Evolutionary conservation across 176 grass and related monocot species (phyloP).

Genomic region (Ananas comosus): DNA sequence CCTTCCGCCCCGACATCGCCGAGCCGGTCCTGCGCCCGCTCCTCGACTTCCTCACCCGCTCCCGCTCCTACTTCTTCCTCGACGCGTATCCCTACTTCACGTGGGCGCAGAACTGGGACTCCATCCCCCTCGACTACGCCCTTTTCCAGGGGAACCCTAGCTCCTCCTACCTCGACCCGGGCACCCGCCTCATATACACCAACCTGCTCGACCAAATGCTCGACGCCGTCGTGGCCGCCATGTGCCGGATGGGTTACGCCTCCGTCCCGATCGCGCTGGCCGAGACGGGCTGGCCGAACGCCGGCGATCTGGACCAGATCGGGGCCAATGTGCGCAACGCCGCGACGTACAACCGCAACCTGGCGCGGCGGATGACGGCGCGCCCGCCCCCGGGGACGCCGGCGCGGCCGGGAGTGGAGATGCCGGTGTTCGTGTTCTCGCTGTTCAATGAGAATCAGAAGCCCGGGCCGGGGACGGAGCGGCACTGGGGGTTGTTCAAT

Average conservation of each 20-base stretch:
- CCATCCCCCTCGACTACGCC: constrained; percentile 52
- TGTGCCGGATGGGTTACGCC: constrained; percentile 51
- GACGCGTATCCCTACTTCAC: constrained; percentile 80
- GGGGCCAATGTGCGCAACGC: constrained; percentile 49
- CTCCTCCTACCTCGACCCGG: constrained; percentile 47
- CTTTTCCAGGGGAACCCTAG: constrained; percentile 29
- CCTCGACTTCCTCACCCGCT: constrained; percentile 44
- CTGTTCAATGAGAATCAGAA: constrained; percentile 70
- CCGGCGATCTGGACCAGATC: constrained; percentile 46
- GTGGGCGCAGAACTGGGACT: constrained; percentile 36
- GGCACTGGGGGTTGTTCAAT: constrained; percentile 58
- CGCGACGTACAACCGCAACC: constrained; percentile 62
- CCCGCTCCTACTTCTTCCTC: constrained; percentile 80
- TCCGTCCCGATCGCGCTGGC: constrained; percentile 57
- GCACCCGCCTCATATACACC: constrained; percentile 39
- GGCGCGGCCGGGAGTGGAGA: constrained; percentile 23
- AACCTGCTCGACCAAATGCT: constrained; percentile 95
- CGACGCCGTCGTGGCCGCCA: constrained; percentile 50
- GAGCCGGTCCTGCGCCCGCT: constrained; percentile 52
- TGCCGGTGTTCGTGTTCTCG: constrained; percentile 49
- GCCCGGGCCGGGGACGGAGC: constrained; percentile 39
- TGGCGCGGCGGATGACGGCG: constrained; percentile 31
- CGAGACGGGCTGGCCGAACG: constrained; percentile 68
- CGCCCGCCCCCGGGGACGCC: constrained; percentile 31
- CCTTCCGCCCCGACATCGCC: constrained; percentile 70